Conservation (phyloP, 2,329 filamentous ascomycete species). For the Alternaria sp. region DNA sequence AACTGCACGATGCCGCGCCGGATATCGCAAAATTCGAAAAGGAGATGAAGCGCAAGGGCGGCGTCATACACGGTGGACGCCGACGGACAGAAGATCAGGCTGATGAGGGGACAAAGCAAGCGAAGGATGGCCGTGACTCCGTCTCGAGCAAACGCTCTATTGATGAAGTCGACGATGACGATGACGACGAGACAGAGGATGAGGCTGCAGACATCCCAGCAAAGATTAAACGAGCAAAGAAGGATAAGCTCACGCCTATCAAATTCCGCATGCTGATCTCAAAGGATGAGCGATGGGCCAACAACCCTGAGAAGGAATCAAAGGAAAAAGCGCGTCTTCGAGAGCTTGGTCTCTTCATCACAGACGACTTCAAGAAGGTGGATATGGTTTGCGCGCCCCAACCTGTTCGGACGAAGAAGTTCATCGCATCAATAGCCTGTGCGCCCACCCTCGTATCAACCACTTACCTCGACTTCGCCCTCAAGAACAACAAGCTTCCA, state of each 20-base stretch:
- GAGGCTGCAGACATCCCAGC: slow-evolving; percentile 61
- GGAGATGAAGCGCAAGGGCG: slow-evolving; percentile 83
- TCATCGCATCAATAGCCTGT: slow-evolving; percentile 83
- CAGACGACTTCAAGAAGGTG: slow-evolving; percentile 76
- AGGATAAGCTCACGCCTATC: slow-evolving; percentile 64
- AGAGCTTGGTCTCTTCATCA: slow-evolving; percentile 81
- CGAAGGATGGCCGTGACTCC: slow-evolving; percentile 50
- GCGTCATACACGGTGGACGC: slow-evolving; percentile 65
- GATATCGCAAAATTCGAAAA: slow-evolving; percentile 93
- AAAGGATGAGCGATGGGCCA: slow-evolving; percentile 83
- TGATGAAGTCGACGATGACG: slow-evolving; percentile 56
- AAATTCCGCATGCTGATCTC: slow-evolving; percentile 82
- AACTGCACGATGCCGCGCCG: slow-evolving; percentile 77
- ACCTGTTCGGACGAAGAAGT: slow-evolving; percentile 91
- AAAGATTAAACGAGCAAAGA: slow-evolving; percentile 68
- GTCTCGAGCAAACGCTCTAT: slow-evolving; percentile 57
- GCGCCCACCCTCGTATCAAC: slow-evolving; percentile 80
- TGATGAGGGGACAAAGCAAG: slow-evolving; percentile 40
- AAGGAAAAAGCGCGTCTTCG: slow-evolving; percentile 82
- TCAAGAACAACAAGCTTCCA: slow-evolving; percentile 73
- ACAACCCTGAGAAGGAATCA: slow-evolving; percentile 76
- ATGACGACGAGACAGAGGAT: slow-evolving; percentile 53
- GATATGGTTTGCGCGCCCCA: slow-evolving; percentile 88
- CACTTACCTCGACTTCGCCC: slow-evolving; percentile 78
- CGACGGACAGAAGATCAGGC: slow-evolving; percentile 52